These are phyloP conservation scores for Acorus gramineus DNA, from an alignment of 106 monocot species.

Conservation along the genomic window DNA sequence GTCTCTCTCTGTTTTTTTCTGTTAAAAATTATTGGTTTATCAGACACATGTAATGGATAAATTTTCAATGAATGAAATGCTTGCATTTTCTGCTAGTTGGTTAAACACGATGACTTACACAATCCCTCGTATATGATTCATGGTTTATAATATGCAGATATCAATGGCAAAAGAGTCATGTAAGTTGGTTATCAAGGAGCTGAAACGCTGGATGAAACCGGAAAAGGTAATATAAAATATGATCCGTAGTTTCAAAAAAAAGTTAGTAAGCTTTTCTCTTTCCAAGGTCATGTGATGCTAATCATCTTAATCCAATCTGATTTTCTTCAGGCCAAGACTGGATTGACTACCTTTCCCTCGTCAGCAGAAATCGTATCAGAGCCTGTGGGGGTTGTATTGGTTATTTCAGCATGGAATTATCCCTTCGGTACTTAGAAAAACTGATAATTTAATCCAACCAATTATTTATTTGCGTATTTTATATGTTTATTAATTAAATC, in stretches of 20 bases:
- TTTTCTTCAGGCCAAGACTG: slow-evolving; percentile 41
- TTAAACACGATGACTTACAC: neutral
- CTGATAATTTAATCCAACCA: neutral
- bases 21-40: too few relatives aligned
- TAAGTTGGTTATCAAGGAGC: slow-evolving; percentile 30
- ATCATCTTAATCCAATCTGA: neutral
- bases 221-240: slow-evolving; percentile 45
- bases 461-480: neutral
- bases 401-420: slow-evolving; percentile 96
- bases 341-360: slow-evolving; percentile 68
- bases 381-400: slow-evolving; percentile 74
- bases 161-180: slow-evolving; percentile 37
- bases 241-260: neutral
- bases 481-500: too few relatives aligned
- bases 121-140: neutral
- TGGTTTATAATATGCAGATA: slow-evolving; percentile 29
- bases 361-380: slow-evolving; percentile 69
- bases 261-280: neutral
- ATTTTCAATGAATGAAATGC: neutral
- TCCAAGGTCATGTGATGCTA: neutral
- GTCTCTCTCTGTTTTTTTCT: too few relatives aligned
- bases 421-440: slow-evolving; percentile 58
- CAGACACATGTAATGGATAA: neutral
- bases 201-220: slow-evolving; percentile 80
- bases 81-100: neutral